Base-by-base conservation (phyloP, 106 monocot species). In the Acorus calamus region DNA sequence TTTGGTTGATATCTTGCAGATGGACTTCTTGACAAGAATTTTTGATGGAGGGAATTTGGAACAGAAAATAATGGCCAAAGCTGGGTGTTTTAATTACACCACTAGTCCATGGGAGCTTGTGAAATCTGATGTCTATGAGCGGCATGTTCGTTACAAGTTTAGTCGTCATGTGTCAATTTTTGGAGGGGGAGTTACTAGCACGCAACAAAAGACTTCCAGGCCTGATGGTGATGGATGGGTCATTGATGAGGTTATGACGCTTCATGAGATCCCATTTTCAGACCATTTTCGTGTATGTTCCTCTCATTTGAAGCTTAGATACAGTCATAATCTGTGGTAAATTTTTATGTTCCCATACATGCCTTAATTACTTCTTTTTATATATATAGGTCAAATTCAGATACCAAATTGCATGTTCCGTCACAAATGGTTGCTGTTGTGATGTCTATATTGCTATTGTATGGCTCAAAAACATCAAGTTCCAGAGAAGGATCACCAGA, bases 391-490 rank as follows among this genome's bases (percentile, higher is more conserved):
- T 86, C 3, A 54, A 65, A 61, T 54, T 78, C 62, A 78, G 67
- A 52, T 76, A 78, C 58, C 46, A 76, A 44, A 60, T 78, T 6
- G 55, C 57, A 42, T 44, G 62, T 4, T 42, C 56, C 0, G 54
- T 41, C 42, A 11, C 51, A 8, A 2, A 6, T 5, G 50, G 6
- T 47, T 75, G 75, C 58, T 50, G 47, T 11, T 78, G 74, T 55
- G 71, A 85, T 46, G 56, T 74, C 3, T 75, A 62, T 54, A 56
- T 85, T 47, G 71, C 74, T 6, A 50, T 85, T 11, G 65, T 63
- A 46, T 85, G 85, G 85, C 45, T 73, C 28, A 85, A 62, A 45
- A 85, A 61, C 41, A 78, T 52, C 14, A 81, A 71, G 59, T 81
- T 85, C 55, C 67, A 68, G 67, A 81, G 75, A 54, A 78, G 74